Percentiles rank a stretch among this genome's conserved stretches.
Conservation (phyloP, 1,284 basidiomycete genomes). For the Cryptococcus jaspeensis region DNA sequence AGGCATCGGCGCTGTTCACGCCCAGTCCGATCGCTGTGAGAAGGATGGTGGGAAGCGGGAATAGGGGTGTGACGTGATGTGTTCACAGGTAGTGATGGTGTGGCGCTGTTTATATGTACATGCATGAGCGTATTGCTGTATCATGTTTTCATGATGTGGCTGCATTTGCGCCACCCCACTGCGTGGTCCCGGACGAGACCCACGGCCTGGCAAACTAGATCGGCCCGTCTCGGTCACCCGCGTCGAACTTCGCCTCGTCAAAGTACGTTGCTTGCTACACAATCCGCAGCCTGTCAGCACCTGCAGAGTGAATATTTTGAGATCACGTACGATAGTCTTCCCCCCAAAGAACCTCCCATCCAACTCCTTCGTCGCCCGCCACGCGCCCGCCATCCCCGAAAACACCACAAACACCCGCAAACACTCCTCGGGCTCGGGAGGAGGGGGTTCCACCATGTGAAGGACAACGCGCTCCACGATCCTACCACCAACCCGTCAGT, state of each 20-base stretch:
- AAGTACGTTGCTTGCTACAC: constrained; percentile 69
- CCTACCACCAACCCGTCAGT: constrained; percentile 56
- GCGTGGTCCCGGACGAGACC: neutral
- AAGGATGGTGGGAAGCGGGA: neutral
- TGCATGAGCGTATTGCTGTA: neutral
- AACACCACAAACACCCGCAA: constrained; percentile 84
- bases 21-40: constrained; percentile 37
- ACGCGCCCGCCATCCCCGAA: constrained; percentile 84
- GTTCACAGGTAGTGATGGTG: neutral
- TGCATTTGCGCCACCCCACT: neutral
- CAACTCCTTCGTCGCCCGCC: constrained; percentile 86
- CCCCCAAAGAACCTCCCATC: constrained; percentile 91
- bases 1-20: constrained; percentile 34
- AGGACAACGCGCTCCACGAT: constrained; percentile 85
- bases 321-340: constrained; percentile 60
- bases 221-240: constrained; percentile 45
- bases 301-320: neutral
- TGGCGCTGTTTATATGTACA: neutral
- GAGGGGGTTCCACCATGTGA: constrained; percentile 68
- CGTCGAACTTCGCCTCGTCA: constrained; percentile 61
- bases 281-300: neutral
- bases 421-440: constrained; percentile 62
- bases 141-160: neutral
- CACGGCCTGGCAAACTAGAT: neutral
- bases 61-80: neutral